phyloP scores from a whole-genome alignment of 208 protist genomes.

The Crithidia expoeki region DNA sequence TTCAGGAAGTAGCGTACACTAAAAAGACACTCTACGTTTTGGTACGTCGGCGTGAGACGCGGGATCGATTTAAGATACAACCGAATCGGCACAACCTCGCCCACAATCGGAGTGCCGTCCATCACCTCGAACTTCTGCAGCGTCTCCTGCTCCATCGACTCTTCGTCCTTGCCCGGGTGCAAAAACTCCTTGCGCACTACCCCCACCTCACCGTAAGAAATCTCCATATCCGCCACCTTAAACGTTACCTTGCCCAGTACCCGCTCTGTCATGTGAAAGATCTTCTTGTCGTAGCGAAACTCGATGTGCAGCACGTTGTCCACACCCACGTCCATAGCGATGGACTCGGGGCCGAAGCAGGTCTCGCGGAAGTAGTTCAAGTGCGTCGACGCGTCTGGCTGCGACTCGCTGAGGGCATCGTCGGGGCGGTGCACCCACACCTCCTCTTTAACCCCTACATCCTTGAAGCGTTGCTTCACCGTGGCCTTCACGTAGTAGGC shows the following conservation, averaged over 20 bases:
- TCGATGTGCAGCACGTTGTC: conserved; percentile 90
- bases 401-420: conserved; percentile 39
- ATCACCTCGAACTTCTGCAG: conserved; percentile 93
- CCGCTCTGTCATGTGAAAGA: conserved; percentile 76
- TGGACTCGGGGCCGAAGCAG: conserved; percentile 62
- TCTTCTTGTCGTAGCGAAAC: conserved; percentile 87
- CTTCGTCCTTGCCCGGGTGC: conserved; percentile 19
- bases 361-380: conserved; percentile 79
- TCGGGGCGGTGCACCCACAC: conserved; percentile 81
- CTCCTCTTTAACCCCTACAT: conserved; percentile 58
- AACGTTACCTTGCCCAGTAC: conserved; percentile 87
- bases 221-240: conserved; percentile 77
- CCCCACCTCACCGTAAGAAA: conserved; percentile 76
- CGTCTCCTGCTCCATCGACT: conserved; percentile 71
- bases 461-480: conserved; percentile 71
- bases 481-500: conserved; percentile 70
- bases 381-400: conserved; percentile 63
- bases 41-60: conserved; percentile 84
- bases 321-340: conserved; percentile 88
- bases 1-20: conserved; percentile 89
- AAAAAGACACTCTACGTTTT: conserved; percentile 64
- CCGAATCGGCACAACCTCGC: conserved; percentile 91
- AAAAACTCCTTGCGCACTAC: conserved; percentile 78
- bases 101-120: conserved; percentile 89
- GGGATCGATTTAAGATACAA: conserved; percentile 82